Conservation (phyloP, 306 rosid species). For the Dalbergia oliveri region DNA sequence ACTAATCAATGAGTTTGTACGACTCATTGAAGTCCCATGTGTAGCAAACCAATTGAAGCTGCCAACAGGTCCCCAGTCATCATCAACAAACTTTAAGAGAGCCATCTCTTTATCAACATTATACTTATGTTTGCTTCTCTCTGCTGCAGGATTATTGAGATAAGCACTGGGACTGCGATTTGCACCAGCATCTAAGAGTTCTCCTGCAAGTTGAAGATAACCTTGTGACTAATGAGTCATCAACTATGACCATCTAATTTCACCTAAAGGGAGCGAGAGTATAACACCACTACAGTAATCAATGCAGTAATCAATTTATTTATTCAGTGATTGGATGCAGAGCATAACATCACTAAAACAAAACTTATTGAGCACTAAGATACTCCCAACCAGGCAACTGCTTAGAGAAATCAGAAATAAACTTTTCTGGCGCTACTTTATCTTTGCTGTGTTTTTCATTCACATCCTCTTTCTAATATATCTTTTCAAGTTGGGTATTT, state of each 20-base stretch:
- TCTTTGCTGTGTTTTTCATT: neutral
- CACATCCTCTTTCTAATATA: slow-evolving; percentile 1
- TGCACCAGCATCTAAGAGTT: slow-evolving; percentile 82
- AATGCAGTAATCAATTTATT: neutral
- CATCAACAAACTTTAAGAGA: slow-evolving; percentile 85
- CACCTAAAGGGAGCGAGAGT: neutral
- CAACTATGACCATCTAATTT: slow-evolving; percentile 30
- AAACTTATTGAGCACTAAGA: slow-evolving; percentile 13
- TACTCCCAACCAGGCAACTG: neutral
- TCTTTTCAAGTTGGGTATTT: neutral
- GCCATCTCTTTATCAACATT: slow-evolving; percentile 92
- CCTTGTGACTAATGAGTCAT: slow-evolving; percentile 9
- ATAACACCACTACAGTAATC: neutral
- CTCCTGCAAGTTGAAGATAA: slow-evolving; percentile 67
- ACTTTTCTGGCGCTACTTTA: neutral
- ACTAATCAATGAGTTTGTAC: slow-evolving; percentile 79
- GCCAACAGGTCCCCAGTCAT: slow-evolving; percentile 88
- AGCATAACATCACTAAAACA: slow-evolving; percentile 20
- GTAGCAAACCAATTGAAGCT: slow-evolving; percentile 97
- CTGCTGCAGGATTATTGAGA: slow-evolving; percentile 82
- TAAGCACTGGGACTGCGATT: slow-evolving; percentile 97
- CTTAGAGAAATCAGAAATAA: neutral
- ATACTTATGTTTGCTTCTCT: slow-evolving; percentile 74
- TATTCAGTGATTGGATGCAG: neutral
- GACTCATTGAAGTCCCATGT: slow-evolving; percentile 98